phyloP scores from a whole-genome alignment of 495 filamentous ascomycete species.

The Neurospora discreta region DNA sequence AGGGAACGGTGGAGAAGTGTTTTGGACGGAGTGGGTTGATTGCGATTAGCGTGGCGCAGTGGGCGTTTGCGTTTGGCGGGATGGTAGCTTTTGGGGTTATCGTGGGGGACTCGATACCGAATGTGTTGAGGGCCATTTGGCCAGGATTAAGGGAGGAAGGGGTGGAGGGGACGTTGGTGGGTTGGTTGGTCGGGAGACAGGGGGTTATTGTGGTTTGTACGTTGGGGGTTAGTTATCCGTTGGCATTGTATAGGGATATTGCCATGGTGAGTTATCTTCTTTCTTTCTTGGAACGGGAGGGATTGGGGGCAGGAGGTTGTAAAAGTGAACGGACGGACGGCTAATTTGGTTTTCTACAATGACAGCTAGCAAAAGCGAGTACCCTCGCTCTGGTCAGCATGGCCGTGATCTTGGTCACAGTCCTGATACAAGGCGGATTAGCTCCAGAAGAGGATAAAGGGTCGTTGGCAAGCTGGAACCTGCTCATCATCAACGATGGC shows the following conservation, averaged over 20 bases:
- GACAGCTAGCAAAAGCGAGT: slow-evolving; percentile 85
- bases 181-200: slow-evolving; percentile 67
- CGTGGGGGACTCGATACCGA: slow-evolving; percentile 89
- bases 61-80: slow-evolving; percentile 96
- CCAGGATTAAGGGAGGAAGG: slow-evolving; percentile 61
- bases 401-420: slow-evolving; percentile 74
- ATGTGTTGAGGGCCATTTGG: slow-evolving; percentile 73
- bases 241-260: slow-evolving; percentile 92
- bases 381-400: slow-evolving; percentile 86
- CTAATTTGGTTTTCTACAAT: not conserved
- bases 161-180: slow-evolving; percentile 69
- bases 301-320: not conserved
- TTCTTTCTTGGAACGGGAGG: not conserved
- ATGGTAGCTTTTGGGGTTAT: slow-evolving; percentile 99
- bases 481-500: slow-evolving; percentile 67
- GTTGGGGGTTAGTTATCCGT: slow-evolving; percentile 76
- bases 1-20: slow-evolving; percentile 88
- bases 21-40: slow-evolving; percentile 81
- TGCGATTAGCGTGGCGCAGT: slow-evolving; percentile 86
- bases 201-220: slow-evolving; percentile 80
- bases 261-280: slow-evolving; percentile 58
- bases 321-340: not conserved
- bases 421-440: slow-evolving; percentile 73
- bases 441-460: slow-evolving; percentile 62
- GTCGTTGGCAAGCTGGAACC: slow-evolving; percentile 43